Evolutionary conservation across 768 basidiomycete genomes (phyloP), one percentile per base, ranked within the genome.

Genomic region (Collybia sp.): DNA sequence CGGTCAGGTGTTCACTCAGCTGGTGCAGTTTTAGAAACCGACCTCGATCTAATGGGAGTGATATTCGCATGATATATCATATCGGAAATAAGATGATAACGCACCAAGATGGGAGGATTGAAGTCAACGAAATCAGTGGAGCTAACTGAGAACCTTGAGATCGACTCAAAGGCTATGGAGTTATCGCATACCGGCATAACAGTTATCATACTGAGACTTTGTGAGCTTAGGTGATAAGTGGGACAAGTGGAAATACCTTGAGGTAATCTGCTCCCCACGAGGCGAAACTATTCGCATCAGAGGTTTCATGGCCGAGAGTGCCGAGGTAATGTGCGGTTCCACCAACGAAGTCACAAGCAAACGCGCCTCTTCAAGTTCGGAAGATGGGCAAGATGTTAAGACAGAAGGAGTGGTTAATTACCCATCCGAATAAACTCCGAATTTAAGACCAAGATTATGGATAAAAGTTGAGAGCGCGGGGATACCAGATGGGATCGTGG

Each of bases 361-460:
- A 74, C 43, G 61, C 58, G 12, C 73, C 73, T 31, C 73, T 73
- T n/a, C 40, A 13, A 41, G 13, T 12, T 41, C 9, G n/a, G 30
- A 25, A 35, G 20, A 42, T 37, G 11, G 19, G 6, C 25, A 17
- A 25, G 37, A 25, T 16, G 18, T 12, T 11, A 34, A 30, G n/a
- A 17, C 20, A 12, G 37, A 10, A 46, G 25, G 12, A 9, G 34
- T 37, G 3, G 42, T 12, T 10, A 43, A 61, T 30, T 54, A 69
- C 71, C 61, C 69, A 36, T 59, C 52, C 48, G 88, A 88, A 76
- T 65, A 75, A 76, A 62, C 80, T 68, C 58, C 88, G 82, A 67
- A 89, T 76, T 51, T 82, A 77, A 60, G 82, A 6, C 70, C 71
- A 25, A 66, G 54, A 38, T 53, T 56, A 45, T 70, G 68, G 15